phyloP scores from a whole-genome alignment of 2,329 filamentous ascomycete genomes.

The Passalora sequoiae region DNA sequence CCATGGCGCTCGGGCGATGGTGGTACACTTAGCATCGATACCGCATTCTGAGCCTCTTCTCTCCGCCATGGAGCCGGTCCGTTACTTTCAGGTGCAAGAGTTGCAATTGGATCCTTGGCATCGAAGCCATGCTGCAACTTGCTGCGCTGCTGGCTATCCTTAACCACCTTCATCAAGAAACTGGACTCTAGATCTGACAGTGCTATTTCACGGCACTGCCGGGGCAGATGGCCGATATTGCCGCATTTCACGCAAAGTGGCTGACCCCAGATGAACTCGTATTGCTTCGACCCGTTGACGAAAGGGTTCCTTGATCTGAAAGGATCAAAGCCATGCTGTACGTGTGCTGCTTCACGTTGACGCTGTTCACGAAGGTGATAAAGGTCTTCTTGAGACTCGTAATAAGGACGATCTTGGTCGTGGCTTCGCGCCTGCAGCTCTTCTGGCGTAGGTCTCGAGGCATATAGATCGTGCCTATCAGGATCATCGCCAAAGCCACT shows the following conservation, averaged over 20 bases:
- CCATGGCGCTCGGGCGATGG: background rate
- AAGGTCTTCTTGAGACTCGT: background rate
- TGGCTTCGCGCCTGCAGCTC: background rate
- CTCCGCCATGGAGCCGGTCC: background rate
- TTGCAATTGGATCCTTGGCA: background rate
- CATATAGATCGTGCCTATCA: too few relatives aligned
- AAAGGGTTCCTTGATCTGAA: conserved; percentile 14
- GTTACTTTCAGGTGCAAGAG: background rate
- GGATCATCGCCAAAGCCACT: too few relatives aligned
- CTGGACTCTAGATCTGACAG: conserved; percentile 13
- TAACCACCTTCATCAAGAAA: conserved; percentile 14
- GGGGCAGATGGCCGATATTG: conserved; percentile 16
- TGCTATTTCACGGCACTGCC: conserved; percentile 6
- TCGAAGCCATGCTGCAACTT: conserved; percentile 11
- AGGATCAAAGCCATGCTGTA: conserved; percentile 11
- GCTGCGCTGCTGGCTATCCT: conserved; percentile 13
- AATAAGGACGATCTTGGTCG: background rate
- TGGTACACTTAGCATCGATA: background rate
- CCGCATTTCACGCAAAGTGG: conserved; percentile 22
- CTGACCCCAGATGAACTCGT: conserved; percentile 20
- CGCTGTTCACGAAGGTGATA: background rate
- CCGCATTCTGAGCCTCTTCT: background rate
- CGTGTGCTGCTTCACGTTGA: background rate
- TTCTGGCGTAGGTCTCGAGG: too few relatives aligned
- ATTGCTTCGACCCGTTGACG: conserved; percentile 16